Evolutionary conservation across 768 basidiomycete genomes (phyloP).

Genomic region (Wakefieldia striispora): DNA sequence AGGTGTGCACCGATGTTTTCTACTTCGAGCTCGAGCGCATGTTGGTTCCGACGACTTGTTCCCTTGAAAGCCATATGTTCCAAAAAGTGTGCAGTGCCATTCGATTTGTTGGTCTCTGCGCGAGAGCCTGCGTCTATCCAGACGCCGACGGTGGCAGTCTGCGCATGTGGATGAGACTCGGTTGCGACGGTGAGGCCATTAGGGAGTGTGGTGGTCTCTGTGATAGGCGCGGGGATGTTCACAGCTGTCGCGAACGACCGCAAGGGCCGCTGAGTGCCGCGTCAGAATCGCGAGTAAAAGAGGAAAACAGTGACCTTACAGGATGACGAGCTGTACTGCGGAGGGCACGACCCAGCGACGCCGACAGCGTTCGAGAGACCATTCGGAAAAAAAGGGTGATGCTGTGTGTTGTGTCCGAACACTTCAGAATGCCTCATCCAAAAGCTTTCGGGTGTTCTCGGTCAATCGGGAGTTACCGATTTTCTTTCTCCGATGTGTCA

Average conservation of each 20-base stretch:
- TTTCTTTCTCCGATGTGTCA: constrained; percentile 24
- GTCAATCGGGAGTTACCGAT: constrained; percentile 23
- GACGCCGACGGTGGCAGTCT: constrained; percentile 98
- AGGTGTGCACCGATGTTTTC: constrained; percentile 97
- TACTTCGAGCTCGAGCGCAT: constrained; percentile 91
- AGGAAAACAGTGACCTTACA: constrained; percentile 24
- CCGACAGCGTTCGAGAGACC: constrained; percentile 46
- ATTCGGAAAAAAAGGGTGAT: constrained; percentile 37
- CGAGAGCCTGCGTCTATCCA: constrained; percentile 99
- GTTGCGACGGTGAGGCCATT: constrained; percentile 97
- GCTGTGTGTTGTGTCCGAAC: constrained; percentile 1
- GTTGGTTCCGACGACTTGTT: constrained; percentile 83
- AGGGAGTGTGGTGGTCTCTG: constrained; percentile 87
- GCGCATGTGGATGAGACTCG: constrained; percentile 83
- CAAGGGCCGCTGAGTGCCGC: constrained; percentile 43
- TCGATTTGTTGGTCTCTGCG: constrained; percentile 93
- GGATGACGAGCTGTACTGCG: constrained; percentile 37
- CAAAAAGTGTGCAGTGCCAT: constrained; percentile 97
- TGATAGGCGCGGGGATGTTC: constrained; percentile 67
- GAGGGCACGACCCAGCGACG: constrained; percentile 41
- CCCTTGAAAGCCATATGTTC: constrained; percentile 99
- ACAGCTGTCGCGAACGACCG: constrained; percentile 76
- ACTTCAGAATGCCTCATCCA: neutral
- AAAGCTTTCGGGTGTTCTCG: constrained; percentile 35
- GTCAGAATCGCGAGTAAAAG: constrained; percentile 1